Conservation (phyloP, 345 rosid species). For the Lepidium didymum region DNA sequence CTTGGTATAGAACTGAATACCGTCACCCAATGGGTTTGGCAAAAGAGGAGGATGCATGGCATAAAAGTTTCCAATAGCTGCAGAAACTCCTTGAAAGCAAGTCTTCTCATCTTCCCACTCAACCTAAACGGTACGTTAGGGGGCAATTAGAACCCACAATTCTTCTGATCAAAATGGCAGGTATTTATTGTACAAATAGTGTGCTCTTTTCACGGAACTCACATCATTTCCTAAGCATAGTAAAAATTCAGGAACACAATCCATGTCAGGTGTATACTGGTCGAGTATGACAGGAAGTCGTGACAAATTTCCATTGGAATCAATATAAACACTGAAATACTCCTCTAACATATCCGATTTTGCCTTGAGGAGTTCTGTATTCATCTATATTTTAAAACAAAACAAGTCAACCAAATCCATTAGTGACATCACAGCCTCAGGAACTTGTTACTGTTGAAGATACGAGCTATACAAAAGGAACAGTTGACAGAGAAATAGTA, state of each 20-base stretch:
- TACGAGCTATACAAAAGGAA: not conserved
- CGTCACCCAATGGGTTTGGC: slow-evolving; percentile 81
- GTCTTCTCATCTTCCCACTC: slow-evolving; percentile 83
- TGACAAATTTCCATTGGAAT: slow-evolving; percentile 57
- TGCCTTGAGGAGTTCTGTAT: slow-evolving; percentile 68
- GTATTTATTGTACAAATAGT: not conserved
- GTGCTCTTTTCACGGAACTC: slow-evolving; percentile 28
- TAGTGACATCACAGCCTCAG: not conserved
- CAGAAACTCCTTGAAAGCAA: slow-evolving; percentile 83
- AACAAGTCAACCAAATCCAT: slow-evolving; percentile 5
- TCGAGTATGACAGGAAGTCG: slow-evolving; percentile 93
- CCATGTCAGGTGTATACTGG: slow-evolving; percentile 95
- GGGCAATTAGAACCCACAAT: slow-evolving; percentile 9
- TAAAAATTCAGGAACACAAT: slow-evolving; percentile 81
- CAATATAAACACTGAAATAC: slow-evolving; percentile 67
- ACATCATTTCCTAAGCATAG: slow-evolving; percentile 95
- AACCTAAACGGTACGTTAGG: slow-evolving; percentile 40
- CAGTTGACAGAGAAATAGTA: not conserved
- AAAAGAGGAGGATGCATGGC: slow-evolving; percentile 87
- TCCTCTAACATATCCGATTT: slow-evolving; percentile 78
- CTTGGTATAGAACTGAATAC: slow-evolving; percentile 54
- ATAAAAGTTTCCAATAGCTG: slow-evolving; percentile 84
- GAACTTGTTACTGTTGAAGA: not conserved
- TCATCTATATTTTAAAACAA: slow-evolving; percentile 46
- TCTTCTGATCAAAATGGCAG: not conserved